Evolutionary conservation across 2,329 filamentous ascomycete genomes (phyloP).

Genomic region (Epichloe coenophiala): DNA sequence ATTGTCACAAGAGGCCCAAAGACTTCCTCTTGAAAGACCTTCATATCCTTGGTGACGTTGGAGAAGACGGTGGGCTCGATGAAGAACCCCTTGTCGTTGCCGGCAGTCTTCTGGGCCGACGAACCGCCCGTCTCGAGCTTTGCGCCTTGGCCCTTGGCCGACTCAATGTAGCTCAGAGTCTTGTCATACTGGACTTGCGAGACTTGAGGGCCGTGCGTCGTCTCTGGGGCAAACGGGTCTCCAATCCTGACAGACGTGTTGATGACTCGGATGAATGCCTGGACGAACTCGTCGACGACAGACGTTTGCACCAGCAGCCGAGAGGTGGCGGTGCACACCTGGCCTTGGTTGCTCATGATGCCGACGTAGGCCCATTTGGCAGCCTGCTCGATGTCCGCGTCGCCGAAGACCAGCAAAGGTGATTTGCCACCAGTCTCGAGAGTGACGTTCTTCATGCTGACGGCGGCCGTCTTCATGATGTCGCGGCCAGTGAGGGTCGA

Average conservation of each 20-base stretch:
- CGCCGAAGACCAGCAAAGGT: conserved; percentile 49
- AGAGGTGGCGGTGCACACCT: conserved; percentile 52
- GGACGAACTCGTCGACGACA: conserved; percentile 49
- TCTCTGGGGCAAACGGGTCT: conserved; percentile 54
- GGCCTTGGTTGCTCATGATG: conserved; percentile 48
- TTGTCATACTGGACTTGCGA: conserved; percentile 58
- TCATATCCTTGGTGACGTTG: conserved; percentile 26
- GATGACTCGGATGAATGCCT: conserved; percentile 45
- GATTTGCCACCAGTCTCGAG: conserved; percentile 56
- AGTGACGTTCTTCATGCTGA: conserved; percentile 52
- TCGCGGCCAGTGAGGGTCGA: conserved; percentile 57
- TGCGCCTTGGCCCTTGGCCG: conserved; percentile 58
- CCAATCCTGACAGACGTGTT: conserved; percentile 50
- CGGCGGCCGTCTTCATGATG: conserved; percentile 64
- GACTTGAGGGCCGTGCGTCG: conserved; percentile 64
- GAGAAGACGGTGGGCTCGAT: conserved; percentile 33
- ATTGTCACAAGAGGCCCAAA: conserved; percentile 32
- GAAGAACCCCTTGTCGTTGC: conserved; percentile 30
- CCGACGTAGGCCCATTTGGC: conserved; percentile 43
- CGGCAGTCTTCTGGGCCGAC: conserved; percentile 17
- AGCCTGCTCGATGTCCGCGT: conserved; percentile 53
- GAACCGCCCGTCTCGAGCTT: conserved; percentile 52
- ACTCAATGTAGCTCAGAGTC: conserved; percentile 55
- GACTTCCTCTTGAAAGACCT: conserved; percentile 31
- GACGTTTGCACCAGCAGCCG: conserved; percentile 50